These are phyloP conservation scores for Sphaerostilbella broomeana DNA, from an alignment of 2,329 filamentous ascomycete genomes.

Conservation along the genomic window DNA sequence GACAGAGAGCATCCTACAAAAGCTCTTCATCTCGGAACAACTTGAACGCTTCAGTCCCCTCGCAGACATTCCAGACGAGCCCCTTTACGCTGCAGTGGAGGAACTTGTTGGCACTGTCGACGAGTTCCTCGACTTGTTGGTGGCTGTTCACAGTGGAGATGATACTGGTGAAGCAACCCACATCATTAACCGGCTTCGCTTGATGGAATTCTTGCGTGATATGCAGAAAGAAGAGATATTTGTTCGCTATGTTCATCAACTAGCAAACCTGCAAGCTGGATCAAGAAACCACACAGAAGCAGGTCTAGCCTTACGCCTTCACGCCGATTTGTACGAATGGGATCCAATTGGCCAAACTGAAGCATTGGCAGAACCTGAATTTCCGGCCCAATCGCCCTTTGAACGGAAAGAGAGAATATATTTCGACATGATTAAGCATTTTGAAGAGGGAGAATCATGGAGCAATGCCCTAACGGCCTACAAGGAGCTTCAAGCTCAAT, in stretches of 20 bases:
- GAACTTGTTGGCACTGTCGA: slow-evolving; percentile 79
- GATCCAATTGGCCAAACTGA: slow-evolving; percentile 62
- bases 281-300: slow-evolving; percentile 79
- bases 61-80: slow-evolving; percentile 59
- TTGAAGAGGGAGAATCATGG: slow-evolving; percentile 93
- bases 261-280: slow-evolving; percentile 69
- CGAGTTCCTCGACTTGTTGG: slow-evolving; percentile 83
- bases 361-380: slow-evolving; percentile 64
- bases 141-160: slow-evolving; percentile 78
- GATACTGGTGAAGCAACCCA: slow-evolving; percentile 67
- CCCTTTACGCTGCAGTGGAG: slow-evolving; percentile 67
- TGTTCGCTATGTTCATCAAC: slow-evolving; percentile 88
- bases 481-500: slow-evolving; percentile 84
- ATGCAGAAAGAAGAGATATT: slow-evolving; percentile 98
- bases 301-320: slow-evolving; percentile 78
- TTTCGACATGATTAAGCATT: slow-evolving; percentile 90
- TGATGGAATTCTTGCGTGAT: slow-evolving; percentile 95
- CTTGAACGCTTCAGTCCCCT: slow-evolving; percentile 72
- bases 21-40: slow-evolving; percentile 83
- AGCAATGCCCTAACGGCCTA: slow-evolving; percentile 81
- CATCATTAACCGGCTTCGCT: slow-evolving; percentile 77
- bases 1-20: slow-evolving; percentile 84
- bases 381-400: slow-evolving; percentile 79
- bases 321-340: slow-evolving; percentile 92
- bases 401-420: slow-evolving; percentile 90